Evolutionary conservation across 495 filamentous ascomycete genomes (phyloP), one percentile per base, ranked within the genome.

Genomic region (Chaetomidium leptoderma): DNA sequence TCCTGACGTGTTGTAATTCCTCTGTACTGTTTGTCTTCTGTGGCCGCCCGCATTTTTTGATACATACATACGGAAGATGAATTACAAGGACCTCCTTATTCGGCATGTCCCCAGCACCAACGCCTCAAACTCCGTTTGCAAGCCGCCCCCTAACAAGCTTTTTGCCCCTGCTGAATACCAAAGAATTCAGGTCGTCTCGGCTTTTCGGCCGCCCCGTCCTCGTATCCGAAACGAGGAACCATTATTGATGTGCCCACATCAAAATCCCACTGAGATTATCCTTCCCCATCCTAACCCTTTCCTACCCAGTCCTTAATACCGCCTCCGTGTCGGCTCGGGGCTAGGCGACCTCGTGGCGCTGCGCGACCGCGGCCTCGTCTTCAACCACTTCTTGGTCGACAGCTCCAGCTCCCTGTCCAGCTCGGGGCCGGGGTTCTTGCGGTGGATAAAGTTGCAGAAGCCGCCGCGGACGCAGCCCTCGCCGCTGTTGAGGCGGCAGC

Each of bases 401-500:
- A 97, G 77, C 59, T 89, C 84, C 63, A 98, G 70, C 66, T 97
- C 95, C 42, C 90, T 75, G 24, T 98, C 95, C 56, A 98, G 74
- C 72, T 96, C 93, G 23, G 85, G 76, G 61, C 81, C 82, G 6
- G 93, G 92, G 69, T 97, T 92, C 79, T 97, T 97, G 55, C 93
- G 83, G 66, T 98, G 93, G 55, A 98, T 98, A 73, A 98, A 98
- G 70, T 98, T 98, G 80, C 93, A 98, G 76, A 97, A 97, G 2
- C 93, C 93, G 39, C 91, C 95, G 55, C 93, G 79, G 19, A 97
- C 92, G 75, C 93, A 98, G 3, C 93, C 93, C 70, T 97, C 93
- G 37, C 92, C 93, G 42, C 82, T 87, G 70, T 98, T 98, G 49
- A 97, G 78, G 45, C 93, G 81, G 75, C 93, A 98, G 73, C 93